Evolutionary conservation across 805 yeast genomes (phyloP).

Genomic region (Cyberlindnera xishuangbannaensis): DNA sequence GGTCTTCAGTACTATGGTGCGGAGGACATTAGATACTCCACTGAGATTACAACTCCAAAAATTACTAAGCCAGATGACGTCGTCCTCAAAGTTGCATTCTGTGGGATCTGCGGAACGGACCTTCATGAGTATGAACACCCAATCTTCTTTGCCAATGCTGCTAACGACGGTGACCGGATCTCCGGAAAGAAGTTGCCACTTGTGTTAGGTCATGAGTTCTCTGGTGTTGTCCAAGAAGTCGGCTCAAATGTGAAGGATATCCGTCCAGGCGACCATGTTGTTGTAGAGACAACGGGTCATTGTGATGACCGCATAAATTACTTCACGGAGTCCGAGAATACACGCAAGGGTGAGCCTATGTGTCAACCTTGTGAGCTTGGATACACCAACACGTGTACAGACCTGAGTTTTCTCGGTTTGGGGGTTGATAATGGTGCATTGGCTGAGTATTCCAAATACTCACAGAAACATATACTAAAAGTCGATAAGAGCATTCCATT

Average conservation of each 20-base stretch:
- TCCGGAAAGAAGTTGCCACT: conserved; percentile 41
- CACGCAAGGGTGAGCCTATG: conserved; percentile 14
- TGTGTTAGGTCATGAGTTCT: conserved; percentile 59
- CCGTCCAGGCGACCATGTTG: conserved; percentile 51
- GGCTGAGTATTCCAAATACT: conserved; percentile 39
- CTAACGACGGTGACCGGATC: conserved; percentile 26
- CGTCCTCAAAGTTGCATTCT: conserved; percentile 39
- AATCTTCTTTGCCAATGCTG: conserved; percentile 51
- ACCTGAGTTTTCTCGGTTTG: conserved; percentile 40
- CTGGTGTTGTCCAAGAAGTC: conserved; percentile 49
- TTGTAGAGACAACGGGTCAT: conserved; percentile 44
- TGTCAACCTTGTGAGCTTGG: conserved; percentile 42
- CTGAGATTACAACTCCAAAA: conserved; percentile 30
- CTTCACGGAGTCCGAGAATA: conserved; percentile 21
- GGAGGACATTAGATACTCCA: conserved; percentile 31
- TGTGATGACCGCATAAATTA: conserved; percentile 33
- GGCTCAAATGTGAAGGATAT: conserved; percentile 45
- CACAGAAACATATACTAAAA: conserved; percentile 34
- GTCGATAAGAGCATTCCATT: conserved; percentile 36
- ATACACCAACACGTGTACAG: conserved; percentile 39
- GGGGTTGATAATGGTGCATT: conserved; percentile 45
- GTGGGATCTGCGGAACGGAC: conserved; percentile 59
- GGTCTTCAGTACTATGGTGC: conserved; percentile 37
- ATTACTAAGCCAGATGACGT: conserved; percentile 35
- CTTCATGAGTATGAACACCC: conserved; percentile 56